Percentiles rank a stretch among this genome's conserved stretches.
These are phyloP conservation scores for Daldinia grandis DNA, from an alignment of 495 filamentous ascomycete genomes.

Conservation along the genomic window DNA sequence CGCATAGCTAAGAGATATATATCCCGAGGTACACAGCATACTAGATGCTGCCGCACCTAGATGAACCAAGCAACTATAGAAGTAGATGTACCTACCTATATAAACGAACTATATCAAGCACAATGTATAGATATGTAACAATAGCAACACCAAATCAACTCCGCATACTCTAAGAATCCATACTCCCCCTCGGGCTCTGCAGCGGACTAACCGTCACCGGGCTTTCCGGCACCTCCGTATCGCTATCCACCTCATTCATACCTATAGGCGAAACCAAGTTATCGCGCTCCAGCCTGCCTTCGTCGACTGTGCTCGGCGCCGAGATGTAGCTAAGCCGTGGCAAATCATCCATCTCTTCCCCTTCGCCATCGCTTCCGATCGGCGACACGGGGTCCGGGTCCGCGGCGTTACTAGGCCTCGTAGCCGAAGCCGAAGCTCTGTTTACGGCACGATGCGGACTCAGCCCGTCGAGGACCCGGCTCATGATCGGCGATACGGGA, in stretches of 20 bases:
- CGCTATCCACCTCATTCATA: background rate
- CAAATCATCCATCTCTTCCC: background rate
- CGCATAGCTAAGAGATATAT: background rate
- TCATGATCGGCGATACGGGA: conserved; percentile 36
- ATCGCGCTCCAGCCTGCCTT: background rate
- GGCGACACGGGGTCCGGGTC: conserved; percentile 27
- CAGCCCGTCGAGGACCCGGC: background rate
- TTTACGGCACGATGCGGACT: background rate
- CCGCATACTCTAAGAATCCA: background rate
- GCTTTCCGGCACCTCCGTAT: background rate
- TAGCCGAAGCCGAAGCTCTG: background rate
- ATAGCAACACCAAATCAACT: background rate
- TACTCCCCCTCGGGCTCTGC: conserved; percentile 16
- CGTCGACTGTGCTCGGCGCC: conserved; percentile 6
- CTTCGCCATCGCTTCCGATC: conserved; percentile 29
- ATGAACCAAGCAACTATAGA: background rate
- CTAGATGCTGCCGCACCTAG: background rate
- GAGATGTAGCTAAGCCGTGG: conserved; percentile 34
- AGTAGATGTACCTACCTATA: background rate
- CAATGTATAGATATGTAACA: too few relatives aligned
- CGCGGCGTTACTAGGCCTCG: background rate
- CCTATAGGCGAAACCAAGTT: conserved; percentile 36
- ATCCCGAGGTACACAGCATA: background rate
- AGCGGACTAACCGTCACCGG: conserved; percentile 31
- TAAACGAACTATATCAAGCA: background rate